phyloP scores from a whole-genome alignment of 441 rosid genomes.

The Dalechampia spathulata region DNA sequence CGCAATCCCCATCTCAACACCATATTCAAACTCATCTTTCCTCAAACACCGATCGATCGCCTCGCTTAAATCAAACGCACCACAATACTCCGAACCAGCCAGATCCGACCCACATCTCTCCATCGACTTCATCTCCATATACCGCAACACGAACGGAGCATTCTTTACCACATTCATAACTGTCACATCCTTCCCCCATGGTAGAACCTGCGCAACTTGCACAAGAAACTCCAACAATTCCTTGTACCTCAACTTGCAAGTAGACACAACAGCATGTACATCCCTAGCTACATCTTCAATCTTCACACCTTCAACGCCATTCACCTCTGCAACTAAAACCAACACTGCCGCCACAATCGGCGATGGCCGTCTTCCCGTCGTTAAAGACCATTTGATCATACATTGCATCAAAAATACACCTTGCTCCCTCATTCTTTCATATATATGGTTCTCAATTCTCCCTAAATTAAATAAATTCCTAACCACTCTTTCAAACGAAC shows the following conservation, averaged over 20 bases:
- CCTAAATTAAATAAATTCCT: conserved; percentile 24
- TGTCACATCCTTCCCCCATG: conserved; percentile 77
- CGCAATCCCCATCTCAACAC: conserved; percentile 15
- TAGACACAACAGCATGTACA: conserved; percentile 29
- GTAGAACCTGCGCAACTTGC: conserved; percentile 63
- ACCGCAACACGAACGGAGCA: conserved; percentile 48
- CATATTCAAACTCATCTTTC: conserved; percentile 33
- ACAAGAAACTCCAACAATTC: conserved; percentile 64
- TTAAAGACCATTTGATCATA: conserved; percentile 65
- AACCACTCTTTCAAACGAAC: conserved; percentile 38
- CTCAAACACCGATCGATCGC: conserved; percentile 46
- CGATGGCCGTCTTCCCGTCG: conserved; percentile 68
- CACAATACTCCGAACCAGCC: conserved; percentile 10
- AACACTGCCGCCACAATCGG: conserved; percentile 71
- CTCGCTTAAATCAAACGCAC: conserved; percentile 37
- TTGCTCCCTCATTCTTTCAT: conserved; percentile 48
- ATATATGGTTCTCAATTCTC: conserved; percentile 30
- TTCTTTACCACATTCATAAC: conserved; percentile 64
- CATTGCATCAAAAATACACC: conserved; percentile 76
- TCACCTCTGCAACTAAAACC: conserved; percentile 55
- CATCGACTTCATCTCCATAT: conserved; percentile 75
- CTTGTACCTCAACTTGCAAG: conserved; percentile 45
- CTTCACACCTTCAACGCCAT: conserved; percentile 37
- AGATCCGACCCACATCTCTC: conserved; percentile 19
- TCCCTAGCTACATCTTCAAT: conserved; percentile 51